A percentile compares a stretch with the other conserved stretches of the same genome.
Conservation (phyloP, 805 yeast genomes). For the Wickerhamiella spandovensis region DNA sequence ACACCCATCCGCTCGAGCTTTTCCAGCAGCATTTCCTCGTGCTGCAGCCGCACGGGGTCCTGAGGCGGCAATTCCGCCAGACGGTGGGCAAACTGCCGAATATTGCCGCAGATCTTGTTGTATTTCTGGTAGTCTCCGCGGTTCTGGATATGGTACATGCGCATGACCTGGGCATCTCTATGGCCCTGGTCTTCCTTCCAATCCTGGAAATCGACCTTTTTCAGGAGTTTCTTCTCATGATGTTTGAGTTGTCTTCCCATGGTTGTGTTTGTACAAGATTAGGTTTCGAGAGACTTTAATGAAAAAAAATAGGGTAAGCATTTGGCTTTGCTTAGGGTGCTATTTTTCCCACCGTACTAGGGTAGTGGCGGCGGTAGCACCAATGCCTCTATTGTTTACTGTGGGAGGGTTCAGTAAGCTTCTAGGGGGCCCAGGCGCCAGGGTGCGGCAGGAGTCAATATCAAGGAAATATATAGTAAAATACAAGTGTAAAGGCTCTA, state of each 20-base stretch:
- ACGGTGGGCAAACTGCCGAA: conserved; percentile 75
- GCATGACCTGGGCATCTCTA: conserved; percentile 92
- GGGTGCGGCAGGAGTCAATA: no score
- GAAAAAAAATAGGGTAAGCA: neutral
- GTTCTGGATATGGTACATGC: conserved; percentile 83
- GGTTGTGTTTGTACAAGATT: neutral
- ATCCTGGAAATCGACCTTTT: conserved; percentile 90
- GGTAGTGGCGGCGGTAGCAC: no score
- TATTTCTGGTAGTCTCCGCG: conserved; percentile 93
- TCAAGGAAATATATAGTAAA: no score
- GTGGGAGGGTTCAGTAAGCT: no score
- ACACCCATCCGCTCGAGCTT: conserved; percentile 84
- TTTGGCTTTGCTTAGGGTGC: neutral
- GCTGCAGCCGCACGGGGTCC: conserved; percentile 77
- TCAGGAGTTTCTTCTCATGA: conserved; percentile 88
- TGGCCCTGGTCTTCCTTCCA: conserved; percentile 97
- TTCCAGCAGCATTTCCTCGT: conserved; percentile 77
- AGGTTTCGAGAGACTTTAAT: no score
- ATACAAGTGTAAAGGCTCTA: no score
- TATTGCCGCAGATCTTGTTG: conserved; percentile 83
- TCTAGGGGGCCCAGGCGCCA: no score
- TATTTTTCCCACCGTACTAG: no score
- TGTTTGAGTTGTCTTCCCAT: conserved; percentile 60
- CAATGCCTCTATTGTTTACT: neutral
- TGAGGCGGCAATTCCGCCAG: conserved; percentile 73